Base-by-base conservation (phyloP, 345 rosid species). In the Citropsis articulata region DNA sequence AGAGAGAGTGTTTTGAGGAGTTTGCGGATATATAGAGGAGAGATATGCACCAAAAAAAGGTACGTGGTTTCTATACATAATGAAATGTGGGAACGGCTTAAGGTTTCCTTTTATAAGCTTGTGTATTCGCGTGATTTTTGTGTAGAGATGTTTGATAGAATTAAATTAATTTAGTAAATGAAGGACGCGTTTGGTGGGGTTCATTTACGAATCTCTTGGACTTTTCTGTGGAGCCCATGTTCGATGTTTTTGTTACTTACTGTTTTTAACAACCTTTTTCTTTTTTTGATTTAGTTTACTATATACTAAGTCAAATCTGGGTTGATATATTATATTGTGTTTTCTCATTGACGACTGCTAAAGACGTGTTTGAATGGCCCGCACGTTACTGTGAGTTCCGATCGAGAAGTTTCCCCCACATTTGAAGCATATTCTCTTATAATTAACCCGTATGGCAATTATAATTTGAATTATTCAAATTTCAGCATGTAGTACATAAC, bases 361-460 rank as follows among this genome's bases (percentile, higher is more conserved):
- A 78, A 72, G 72, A 53, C 72, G 66, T 72, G 81, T 72, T 64
- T 64, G 76, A 36, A 35, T 36, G 62, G 65, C n/a, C 12, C 4
- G 28, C 57, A 25, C 64, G 28, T 60, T 30, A 14, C n/a, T 48
- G 30, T 13, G 27, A 40, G 3, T 21, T 3, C 21, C 24, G 1
- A 4, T 31, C 16, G 2, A n/a, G 50, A 65, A 65, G 42, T 21
- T 75, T 75, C 73, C 27, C 27, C 16, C 14, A 6, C 19, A 35
- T 64, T 31, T 14, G 67, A 45, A 13, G 14, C 18, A 4, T 13
- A 3, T 24, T 69, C 30, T 36, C 48, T 35, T 22, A 25, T 36
- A 24, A 25, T 12, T 3, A 45, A 45, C 50, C 50, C 50, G 18
- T 3, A 2, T 3, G 50, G 3, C 4, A 45, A 2, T 13, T 12